Percentiles rank a stretch among this genome's conserved stretches.
Evolutionary conservation across 2,329 filamentous ascomycete species (phyloP).

Genomic region (Lecanosticta acicola): DNA sequence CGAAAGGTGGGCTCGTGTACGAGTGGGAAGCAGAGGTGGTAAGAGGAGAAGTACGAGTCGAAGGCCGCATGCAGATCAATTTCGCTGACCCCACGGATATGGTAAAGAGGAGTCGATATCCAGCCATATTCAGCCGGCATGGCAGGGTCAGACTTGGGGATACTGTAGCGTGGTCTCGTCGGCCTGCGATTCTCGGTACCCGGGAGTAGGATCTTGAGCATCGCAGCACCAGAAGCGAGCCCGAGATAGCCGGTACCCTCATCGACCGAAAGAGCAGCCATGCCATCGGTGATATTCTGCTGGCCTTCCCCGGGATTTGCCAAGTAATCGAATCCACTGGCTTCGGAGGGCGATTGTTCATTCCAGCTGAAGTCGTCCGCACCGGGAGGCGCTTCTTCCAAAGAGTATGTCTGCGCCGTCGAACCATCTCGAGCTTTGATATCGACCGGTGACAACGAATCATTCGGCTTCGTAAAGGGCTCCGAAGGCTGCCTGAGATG

Average conservation of each 20-base stretch:
- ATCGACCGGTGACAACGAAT: not conserved
- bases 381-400: conserved; percentile 23
- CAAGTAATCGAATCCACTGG: conserved; percentile 7
- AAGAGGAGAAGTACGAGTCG: conserved; percentile 44
- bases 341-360: conserved; percentile 18
- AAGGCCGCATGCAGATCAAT: conserved; percentile 28
- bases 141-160: conserved; percentile 2
- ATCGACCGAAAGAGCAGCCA: conserved; percentile 32
- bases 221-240: conserved; percentile 42
- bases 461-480: not conserved
- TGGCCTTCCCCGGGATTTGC: conserved; percentile 12
- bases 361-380: conserved; percentile 29
- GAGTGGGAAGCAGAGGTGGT: conserved; percentile 45
- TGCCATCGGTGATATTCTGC: conserved; percentile 24
- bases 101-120: conserved; percentile 21
- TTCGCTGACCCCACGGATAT: conserved; percentile 23
- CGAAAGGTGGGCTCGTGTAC: conserved; percentile 45
- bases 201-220: conserved; percentile 34
- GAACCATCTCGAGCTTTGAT: not conserved
- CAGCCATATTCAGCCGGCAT: conserved; percentile 12
- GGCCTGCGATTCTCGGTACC: conserved; percentile 14
- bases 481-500: not conserved
- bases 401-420: conserved; percentile 4
- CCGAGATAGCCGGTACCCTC: conserved; percentile 45
- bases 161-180: conserved; percentile 1